Conservation (phyloP, 2,329 filamentous ascomycete species). For the Diaporthe humulicola region DNA sequence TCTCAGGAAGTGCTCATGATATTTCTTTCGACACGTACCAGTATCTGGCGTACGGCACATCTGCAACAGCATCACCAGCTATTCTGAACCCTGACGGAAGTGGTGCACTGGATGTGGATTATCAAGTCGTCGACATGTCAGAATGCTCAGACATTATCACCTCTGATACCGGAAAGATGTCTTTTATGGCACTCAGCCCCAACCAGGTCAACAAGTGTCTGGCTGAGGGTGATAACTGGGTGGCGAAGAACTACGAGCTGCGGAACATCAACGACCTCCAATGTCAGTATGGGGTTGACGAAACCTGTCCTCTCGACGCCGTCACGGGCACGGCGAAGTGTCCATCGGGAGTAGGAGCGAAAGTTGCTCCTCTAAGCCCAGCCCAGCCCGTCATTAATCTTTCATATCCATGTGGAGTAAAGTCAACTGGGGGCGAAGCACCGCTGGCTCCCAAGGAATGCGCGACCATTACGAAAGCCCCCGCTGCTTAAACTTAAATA, state of each 20-base stretch:
- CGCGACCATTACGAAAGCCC: neutral
- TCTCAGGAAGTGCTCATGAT: conserved; percentile 68
- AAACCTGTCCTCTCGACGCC: conserved; percentile 58
- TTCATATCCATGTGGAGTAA: conserved; percentile 9
- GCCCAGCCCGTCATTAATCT: conserved; percentile 27
- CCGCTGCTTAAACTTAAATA: neutral
- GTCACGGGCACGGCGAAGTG: conserved; percentile 8
- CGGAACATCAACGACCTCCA: conserved; percentile 66
- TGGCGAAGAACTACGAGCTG: conserved; percentile 65
- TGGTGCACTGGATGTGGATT: conserved; percentile 63
- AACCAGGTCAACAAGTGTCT: conserved; percentile 65
- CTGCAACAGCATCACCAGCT: conserved; percentile 52
- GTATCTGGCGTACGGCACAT: conserved; percentile 65
- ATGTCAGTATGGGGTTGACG: conserved; percentile 64
- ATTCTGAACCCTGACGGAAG: conserved; percentile 57
- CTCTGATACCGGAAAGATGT: conserved; percentile 62
- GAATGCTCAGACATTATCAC: conserved; percentile 65
- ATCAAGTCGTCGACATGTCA: conserved; percentile 60
- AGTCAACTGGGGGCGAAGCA: neutral
- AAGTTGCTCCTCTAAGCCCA: neutral
- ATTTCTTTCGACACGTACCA: conserved; percentile 74
- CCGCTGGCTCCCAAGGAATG: neutral
- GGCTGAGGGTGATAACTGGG: conserved; percentile 59
- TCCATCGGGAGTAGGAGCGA: neutral
- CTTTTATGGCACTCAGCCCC: conserved; percentile 68